Evolutionary conservation across 495 filamentous ascomycete genomes (phyloP).

Genomic region (Penicillium cosmopolitanum): DNA sequence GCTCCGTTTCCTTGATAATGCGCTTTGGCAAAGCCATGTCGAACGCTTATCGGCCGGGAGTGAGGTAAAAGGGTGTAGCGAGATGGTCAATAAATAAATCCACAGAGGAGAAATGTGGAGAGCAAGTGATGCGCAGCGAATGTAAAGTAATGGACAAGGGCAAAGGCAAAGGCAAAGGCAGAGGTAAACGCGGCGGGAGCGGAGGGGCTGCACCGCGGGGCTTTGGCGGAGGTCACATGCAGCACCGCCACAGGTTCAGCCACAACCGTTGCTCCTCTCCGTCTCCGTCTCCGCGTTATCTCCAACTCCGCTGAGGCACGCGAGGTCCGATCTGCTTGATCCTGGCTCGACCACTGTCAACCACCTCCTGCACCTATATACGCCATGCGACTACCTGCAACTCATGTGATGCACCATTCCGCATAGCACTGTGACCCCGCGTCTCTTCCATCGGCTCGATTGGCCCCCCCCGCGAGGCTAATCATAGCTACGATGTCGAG

Average conservation of each 20-base stretch:
- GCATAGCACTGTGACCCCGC: slow-evolving; percentile 8
- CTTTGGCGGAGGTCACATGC: slow-evolving; percentile 22
- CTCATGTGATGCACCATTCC: background rate
- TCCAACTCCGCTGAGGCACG: slow-evolving; percentile 12
- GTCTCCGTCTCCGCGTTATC: slow-evolving; percentile 2
- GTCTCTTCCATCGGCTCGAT: slow-evolving; percentile 12
- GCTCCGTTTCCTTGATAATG: slow-evolving; percentile 98
- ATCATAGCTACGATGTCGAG: slow-evolving; percentile 42
- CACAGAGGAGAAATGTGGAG: background rate
- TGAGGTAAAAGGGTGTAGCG: background rate
- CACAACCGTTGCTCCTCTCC: slow-evolving; percentile 19
- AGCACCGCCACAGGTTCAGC: slow-evolving; percentile 13
- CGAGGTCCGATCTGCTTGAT: slow-evolving; percentile 2
- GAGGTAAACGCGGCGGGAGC: slow-evolving; percentile 22
- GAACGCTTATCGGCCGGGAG: slow-evolving; percentile 21
- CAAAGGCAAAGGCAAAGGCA: slow-evolving; percentile 9
- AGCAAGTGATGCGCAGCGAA: too few species aligned
- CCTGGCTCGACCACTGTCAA: slow-evolving; percentile 2
- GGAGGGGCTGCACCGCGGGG: slow-evolving; percentile 37
- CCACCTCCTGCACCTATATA: background rate
- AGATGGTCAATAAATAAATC: background rate
- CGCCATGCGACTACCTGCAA: slow-evolving; percentile 7
- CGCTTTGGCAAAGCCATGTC: slow-evolving; percentile 85
- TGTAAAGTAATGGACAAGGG: slow-evolving; percentile 8
- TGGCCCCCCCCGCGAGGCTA: slow-evolving; percentile 15